Conservation (phyloP, 2,329 filamentous ascomycete genomes). For the Pseudogymnoascus sp. region DNA sequence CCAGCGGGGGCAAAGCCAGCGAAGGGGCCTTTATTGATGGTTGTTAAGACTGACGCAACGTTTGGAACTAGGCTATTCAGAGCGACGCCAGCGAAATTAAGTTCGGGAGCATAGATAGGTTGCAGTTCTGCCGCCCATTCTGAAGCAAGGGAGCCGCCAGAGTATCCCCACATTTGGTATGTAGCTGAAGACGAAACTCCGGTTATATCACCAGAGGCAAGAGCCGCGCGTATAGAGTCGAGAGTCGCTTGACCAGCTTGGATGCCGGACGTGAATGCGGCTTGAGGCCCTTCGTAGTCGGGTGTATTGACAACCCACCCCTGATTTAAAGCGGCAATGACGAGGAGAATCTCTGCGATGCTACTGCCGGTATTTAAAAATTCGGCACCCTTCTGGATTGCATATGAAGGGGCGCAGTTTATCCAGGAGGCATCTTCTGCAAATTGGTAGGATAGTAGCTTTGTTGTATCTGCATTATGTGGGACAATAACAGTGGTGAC, state of each 20-base stretch:
- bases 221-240: slow-evolving; percentile 18
- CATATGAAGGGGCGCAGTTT: slow-evolving; percentile 33
- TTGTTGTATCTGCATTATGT: slow-evolving; percentile 23
- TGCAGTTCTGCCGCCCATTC: slow-evolving; percentile 46
- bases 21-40: slow-evolving; percentile 26
- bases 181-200: not conserved
- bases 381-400: slow-evolving; percentile 25
- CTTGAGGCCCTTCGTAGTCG: slow-evolving; percentile 18
- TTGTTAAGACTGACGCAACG: slow-evolving; percentile 29
- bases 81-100: slow-evolving; percentile 40
- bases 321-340: slow-evolving; percentile 7
- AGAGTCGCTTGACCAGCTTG: slow-evolving; percentile 16
- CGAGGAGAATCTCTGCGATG: not conserved
- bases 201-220: not conserved
- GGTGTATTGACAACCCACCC: slow-evolving; percentile 18
- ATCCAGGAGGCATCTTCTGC: slow-evolving; percentile 32
- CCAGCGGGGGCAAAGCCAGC: slow-evolving; percentile 22
- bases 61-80: slow-evolving; percentile 40
- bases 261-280: slow-evolving; percentile 12
- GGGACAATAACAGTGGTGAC: slow-evolving; percentile 34
- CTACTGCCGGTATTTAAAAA: too few relatives aligned
- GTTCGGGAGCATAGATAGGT: slow-evolving; percentile 42
- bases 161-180: slow-evolving; percentile 43
- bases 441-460: slow-evolving; percentile 35
- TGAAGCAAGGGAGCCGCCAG: slow-evolving; percentile 43